Evolutionary conservation across 2,329 filamentous ascomycete genomes (phyloP), one percentile per base, ranked within the genome.

Genomic region (Monilinia aucupariae): DNA sequence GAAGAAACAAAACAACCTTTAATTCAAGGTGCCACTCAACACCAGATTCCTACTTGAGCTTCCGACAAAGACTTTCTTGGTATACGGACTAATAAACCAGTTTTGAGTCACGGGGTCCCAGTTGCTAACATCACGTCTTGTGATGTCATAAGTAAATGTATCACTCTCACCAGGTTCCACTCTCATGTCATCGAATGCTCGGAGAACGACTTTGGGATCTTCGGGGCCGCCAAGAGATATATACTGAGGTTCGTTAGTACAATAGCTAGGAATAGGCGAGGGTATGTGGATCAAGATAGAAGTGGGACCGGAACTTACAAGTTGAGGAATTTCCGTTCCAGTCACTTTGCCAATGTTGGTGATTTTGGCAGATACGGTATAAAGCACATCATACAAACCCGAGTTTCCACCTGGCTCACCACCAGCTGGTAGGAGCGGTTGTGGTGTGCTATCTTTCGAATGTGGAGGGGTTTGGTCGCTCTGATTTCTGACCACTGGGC

Each of bases 51-150:
- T 68, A 39, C 61, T 63, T 25, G 70, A 72, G 15, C 70, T 71
- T 1, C 72, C 72, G 0, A 74, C 69, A 66, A 68, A 70, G 17
- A 73, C 71, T 25, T 64, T 73, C 70, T 74, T 74, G 0, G 69
- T 69, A 55, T 67, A 71, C 5, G 22, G 9, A 34, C 62, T 71
- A n/a, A 74, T 50, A 58, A 91, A 82, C 92, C 93, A 97, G 79
- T 97, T 87, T 80, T 97, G 92, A 17, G 77, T 75, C 1, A 71
- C 80, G 0, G 83, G 77, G 69, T 96, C 90, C 92, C 92, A 97
- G 78, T 91, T 94, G 73, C 88, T 91, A 62, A 97, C 71, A 73
- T 97, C 93, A 59, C 91, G 85, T 45, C 92, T 83, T 4, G 87
- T 94, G 61, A 97, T 76, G 15, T 85, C 81, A 0, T 84, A 86